Evolutionary conservation across 2,329 filamentous ascomycete genomes (phyloP).

Genomic region (Davidsoniella eucalypti): DNA sequence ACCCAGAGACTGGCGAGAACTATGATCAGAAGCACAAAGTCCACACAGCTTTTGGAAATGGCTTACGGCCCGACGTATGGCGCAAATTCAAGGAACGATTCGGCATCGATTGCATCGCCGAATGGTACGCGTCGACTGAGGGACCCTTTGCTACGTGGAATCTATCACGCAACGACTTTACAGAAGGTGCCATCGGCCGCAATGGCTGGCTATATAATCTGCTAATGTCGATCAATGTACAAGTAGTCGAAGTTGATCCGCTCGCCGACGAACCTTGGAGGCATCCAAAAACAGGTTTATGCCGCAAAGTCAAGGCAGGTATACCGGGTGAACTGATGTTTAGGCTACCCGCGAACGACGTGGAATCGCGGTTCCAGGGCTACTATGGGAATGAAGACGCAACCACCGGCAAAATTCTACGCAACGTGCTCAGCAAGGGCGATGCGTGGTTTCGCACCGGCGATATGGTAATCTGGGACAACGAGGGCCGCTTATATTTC

Average conservation of each 20-base stretch:
- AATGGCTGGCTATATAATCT: conserved; percentile 44
- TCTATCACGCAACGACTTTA: conserved; percentile 52
- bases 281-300: conserved; percentile 53
- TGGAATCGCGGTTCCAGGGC: conserved; percentile 54
- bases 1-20: conserved; percentile 46
- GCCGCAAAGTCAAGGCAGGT: conserved; percentile 38
- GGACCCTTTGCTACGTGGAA: conserved; percentile 57
- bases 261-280: conserved; percentile 52
- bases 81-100: conserved; percentile 68
- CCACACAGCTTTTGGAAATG: conserved; percentile 68
- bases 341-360: conserved; percentile 47
- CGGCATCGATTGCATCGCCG: conserved; percentile 52
- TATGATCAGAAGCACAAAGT: conserved; percentile 59
- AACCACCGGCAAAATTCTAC: conserved; percentile 56
- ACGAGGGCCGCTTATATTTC: conserved; percentile 60
- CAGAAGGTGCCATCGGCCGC: conserved; percentile 63
- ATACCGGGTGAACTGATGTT: conserved; percentile 63
- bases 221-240: conserved; percentile 32
- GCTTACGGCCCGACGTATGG: conserved; percentile 75
- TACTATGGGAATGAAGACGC: conserved; percentile 63
- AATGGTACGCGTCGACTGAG: conserved; percentile 72
- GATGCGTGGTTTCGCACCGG: conserved; percentile 75
- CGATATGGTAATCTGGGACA: conserved; percentile 59
- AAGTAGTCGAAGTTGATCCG: conserved; percentile 55
- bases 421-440: conserved; percentile 54